Evolutionary conservation across 169 alveolate species (phyloP).

Genomic region (Plasmodium malariae): DNA sequence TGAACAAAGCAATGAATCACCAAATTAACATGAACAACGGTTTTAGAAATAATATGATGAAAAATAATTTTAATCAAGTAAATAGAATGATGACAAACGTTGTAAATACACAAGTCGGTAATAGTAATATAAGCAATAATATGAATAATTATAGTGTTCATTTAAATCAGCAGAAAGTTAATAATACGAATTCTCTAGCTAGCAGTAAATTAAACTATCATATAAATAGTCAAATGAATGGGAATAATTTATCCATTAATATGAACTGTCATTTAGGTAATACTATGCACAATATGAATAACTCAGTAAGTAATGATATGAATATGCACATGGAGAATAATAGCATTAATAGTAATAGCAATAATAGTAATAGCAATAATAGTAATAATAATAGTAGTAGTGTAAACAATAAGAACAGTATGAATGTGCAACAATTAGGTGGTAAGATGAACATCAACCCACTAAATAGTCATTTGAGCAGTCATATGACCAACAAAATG

Average conservation of each 20-base stretch:
- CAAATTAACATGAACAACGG: neutral
- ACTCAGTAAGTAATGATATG: neutral
- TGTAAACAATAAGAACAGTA: neutral
- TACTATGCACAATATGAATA: neutral
- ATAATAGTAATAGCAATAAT: neutral
- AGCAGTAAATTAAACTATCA: neutral
- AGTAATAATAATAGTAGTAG: neutral
- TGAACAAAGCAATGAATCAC: neutral
- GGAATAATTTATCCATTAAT: no score
- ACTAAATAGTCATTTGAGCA: neutral
- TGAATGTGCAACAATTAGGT: slow-evolving; percentile 3
- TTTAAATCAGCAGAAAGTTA: slow-evolving; percentile 27
- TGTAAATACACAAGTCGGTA: slow-evolving; percentile 3
- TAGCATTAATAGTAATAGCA: neutral
- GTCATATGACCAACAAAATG: neutral
- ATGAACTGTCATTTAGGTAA: no score
- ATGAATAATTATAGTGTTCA: slow-evolving; percentile 23
- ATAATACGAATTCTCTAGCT: neutral
- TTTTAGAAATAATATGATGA: slow-evolving; percentile 35
- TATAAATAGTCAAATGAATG: slow-evolving; percentile 5
- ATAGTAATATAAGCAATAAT: slow-evolving; percentile 9
- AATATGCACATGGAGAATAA: slow-evolving; percentile 9
- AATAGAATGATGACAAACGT: slow-evolving; percentile 21
- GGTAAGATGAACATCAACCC: neutral
- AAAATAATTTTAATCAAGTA: slow-evolving; percentile 38